These are phyloP conservation scores for Centaurea solstitialis DNA, from an alignment of 129 eudicot species.

Conservation along the genomic window DNA sequence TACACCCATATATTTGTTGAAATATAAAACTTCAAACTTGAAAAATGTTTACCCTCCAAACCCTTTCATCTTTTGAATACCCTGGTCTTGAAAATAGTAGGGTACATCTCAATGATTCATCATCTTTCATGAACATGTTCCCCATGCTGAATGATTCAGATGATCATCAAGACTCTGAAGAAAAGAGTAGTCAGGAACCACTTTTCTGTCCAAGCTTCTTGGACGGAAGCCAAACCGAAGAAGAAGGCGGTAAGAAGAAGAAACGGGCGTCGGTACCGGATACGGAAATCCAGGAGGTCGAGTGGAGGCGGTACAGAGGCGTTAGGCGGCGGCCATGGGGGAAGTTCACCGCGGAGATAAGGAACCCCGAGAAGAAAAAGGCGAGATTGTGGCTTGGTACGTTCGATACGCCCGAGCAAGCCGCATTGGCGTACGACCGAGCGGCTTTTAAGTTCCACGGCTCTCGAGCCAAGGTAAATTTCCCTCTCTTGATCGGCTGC, in stretches of 20 bases:
- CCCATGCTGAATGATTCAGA: background rate
- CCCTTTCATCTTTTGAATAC: conserved; percentile 10
- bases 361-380: conserved; percentile 40
- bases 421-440: conserved; percentile 39
- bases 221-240: background rate
- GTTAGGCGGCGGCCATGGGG: conserved; percentile 45
- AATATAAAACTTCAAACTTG: background rate
- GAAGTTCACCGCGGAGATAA: conserved; percentile 45
- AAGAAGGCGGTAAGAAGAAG: conserved; percentile 8
- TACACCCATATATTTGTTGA: background rate
- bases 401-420: conserved; percentile 36
- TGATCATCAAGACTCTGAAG: background rate
- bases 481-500: conserved; percentile 32
- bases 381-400: conserved; percentile 45
- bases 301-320: conserved; percentile 44
- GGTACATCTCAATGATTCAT: background rate
- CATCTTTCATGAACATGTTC: conserved; percentile 13
- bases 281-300: background rate
- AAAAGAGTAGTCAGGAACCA: background rate
- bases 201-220: conserved; percentile 13
- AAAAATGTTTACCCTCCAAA: conserved; percentile 21
- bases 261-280: background rate
- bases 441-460: conserved; percentile 44
- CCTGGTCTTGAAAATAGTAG: conserved; percentile 10
- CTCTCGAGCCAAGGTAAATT: conserved; percentile 39